Base-by-base conservation (phyloP, 2,329 filamentous ascomycete species). In the Calonectria multiphialidica region DNA sequence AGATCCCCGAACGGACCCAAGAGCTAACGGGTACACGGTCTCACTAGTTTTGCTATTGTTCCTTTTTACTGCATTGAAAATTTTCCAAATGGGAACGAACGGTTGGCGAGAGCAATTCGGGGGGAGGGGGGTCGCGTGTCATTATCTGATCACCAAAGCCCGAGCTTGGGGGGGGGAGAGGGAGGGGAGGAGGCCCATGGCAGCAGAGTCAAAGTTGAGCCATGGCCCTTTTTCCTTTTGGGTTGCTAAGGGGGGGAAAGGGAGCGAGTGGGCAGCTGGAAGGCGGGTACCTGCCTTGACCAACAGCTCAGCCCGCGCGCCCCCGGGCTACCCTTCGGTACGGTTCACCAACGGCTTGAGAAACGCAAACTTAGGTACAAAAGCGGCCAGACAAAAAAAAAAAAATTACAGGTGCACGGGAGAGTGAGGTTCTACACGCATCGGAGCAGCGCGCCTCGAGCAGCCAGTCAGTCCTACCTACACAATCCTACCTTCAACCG, bases 221-320 rank as follows among this genome's bases (percentile, higher is more conserved):
- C 12, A 40, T 40, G 21, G 21, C 33, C 53, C 53, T 25, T 59
- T 8, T 21, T 59, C 37, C n/a, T 45, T 55, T 62, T 28, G 40
- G 40, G 37, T 23, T 66, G 63, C 45, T 50, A 44, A 25, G 47
- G 23, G 21, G 35, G n/a, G 35, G 28, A 8, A 8, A 8, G 28
- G 28, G 28, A 8, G 28, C n/a, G n/a, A n/a, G n/a, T n/a, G 28
- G 28, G 28, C 28, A 66, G 64, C 64, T 66, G 42, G 8, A 30
- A 28, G 33, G 53, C 50, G 65, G 65, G 65, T 59, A 67, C 65
- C 65, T 61, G 55, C 65, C 42, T 62, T 59, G 44, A 33, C 50
- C 64, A 42, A 59, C 50, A 59, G 65, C 53, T 68, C 33, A 45
- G 53, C 33, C 28, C 40, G 30, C 61, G 23, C n/a, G 21, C 49